Percentiles rank a stretch among this genome's conserved stretches.
Evolutionary conservation across 2,329 filamentous ascomycete genomes (phyloP).

Genomic region (Beauveria australis): DNA sequence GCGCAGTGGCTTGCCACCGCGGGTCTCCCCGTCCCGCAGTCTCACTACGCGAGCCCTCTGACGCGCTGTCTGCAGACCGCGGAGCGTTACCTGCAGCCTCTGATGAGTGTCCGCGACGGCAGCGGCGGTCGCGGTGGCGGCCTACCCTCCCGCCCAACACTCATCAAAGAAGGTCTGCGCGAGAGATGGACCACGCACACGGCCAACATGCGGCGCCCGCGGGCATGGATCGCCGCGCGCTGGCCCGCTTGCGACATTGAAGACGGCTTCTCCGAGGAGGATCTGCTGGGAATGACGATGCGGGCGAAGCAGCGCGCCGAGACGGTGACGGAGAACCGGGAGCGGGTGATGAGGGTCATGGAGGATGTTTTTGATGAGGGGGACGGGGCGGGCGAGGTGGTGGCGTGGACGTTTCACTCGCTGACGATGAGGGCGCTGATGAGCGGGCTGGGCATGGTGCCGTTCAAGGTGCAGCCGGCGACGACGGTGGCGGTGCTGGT

Average conservation of each 20-base stretch:
- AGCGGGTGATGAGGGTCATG: slow-evolving; percentile 32
- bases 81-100: slow-evolving; percentile 37
- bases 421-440: slow-evolving; percentile 36
- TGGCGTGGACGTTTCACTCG: slow-evolving; percentile 44
- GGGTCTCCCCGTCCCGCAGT: slow-evolving; percentile 43
- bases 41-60: slow-evolving; percentile 50
- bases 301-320: slow-evolving; percentile 37
- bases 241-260: slow-evolving; percentile 47
- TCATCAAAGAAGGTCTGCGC: slow-evolving; percentile 50
- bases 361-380: slow-evolving; percentile 38
- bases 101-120: slow-evolving; percentile 25
- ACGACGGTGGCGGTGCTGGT: slow-evolving; percentile 49
- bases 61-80: slow-evolving; percentile 51
- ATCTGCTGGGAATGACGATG: slow-evolving; percentile 42
- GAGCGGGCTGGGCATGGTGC: slow-evolving; percentile 32
- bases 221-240: slow-evolving; percentile 36
- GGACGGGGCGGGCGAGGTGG: slow-evolving; percentile 21
- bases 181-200: slow-evolving; percentile 55
- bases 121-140: not conserved
- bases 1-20: slow-evolving; percentile 40
- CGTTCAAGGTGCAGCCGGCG: slow-evolving; percentile 41
- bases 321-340: slow-evolving; percentile 38
- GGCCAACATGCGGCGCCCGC: slow-evolving; percentile 47
- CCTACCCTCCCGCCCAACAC: slow-evolving; percentile 38
- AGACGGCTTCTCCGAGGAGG: slow-evolving; percentile 44